Percentiles rank a stretch among this genome's conserved stretches.
These are phyloP conservation scores for Colletotrichum shisoi DNA, from an alignment of 2,329 filamentous ascomycete genomes.

Conservation along the genomic window DNA sequence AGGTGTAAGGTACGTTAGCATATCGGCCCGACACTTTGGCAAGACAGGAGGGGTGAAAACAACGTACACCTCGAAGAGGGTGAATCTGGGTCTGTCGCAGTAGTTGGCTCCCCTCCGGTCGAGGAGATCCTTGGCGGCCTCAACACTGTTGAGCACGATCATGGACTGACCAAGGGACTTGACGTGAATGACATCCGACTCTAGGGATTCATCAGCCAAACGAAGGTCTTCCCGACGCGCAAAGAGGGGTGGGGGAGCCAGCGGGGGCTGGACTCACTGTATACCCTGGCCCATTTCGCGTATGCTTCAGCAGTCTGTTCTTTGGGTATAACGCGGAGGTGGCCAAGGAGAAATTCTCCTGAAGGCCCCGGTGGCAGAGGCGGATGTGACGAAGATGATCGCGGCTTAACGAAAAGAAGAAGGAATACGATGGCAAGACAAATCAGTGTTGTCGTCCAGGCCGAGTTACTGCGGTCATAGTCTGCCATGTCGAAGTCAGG, in stretches of 20 bases:
- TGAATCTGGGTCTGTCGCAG: slow-evolving; percentile 56
- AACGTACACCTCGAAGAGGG: slow-evolving; percentile 49
- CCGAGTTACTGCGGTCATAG: neutral
- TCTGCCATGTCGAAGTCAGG: slow-evolving; percentile 16
- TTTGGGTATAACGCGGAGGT: slow-evolving; percentile 48
- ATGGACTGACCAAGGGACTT: slow-evolving; percentile 47
- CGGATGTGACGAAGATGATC: slow-evolving; percentile 26
- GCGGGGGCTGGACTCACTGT: slow-evolving; percentile 59
- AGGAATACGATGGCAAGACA: slow-evolving; percentile 27
- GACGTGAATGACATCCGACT: slow-evolving; percentile 47
- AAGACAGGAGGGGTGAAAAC: neutral
- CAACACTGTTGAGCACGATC: slow-evolving; percentile 55
- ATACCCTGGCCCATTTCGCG: slow-evolving; percentile 47
- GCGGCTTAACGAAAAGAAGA: slow-evolving; percentile 21
- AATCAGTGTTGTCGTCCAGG: slow-evolving; percentile 20
- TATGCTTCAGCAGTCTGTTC: slow-evolving; percentile 38
- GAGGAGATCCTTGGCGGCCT: slow-evolving; percentile 54
- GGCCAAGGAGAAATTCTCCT: slow-evolving; percentile 49
- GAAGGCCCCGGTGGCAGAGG: slow-evolving; percentile 39
- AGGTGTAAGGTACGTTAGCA: slow-evolving; percentile 25
- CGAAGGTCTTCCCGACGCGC: neutral
- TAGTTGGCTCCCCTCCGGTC: slow-evolving; percentile 57
- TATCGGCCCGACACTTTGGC: neutral
- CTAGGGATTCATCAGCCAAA: slow-evolving; percentile 15
- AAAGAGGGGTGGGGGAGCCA: neutral